Percentiles rank a stretch among this genome's conserved stretches.
phyloP scores from a whole-genome alignment of 805 yeast genomes.

The Saccharomycopsis malanga region DNA sequence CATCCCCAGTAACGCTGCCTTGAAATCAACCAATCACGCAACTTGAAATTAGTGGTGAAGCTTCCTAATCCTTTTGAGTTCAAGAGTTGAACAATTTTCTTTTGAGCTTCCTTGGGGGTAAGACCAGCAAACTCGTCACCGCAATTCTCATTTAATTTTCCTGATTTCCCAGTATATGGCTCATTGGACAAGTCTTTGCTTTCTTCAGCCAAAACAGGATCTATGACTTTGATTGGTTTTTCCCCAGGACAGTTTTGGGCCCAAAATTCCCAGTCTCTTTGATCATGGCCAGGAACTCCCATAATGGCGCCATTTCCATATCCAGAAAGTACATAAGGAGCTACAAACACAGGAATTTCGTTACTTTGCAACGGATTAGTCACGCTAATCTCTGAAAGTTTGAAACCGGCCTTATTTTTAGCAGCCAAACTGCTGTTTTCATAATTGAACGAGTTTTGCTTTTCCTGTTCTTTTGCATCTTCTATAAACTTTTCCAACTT shows the following conservation, averaged over 20 bases:
- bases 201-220: conserved; percentile 29
- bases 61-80: conserved; percentile 36
- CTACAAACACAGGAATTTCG: conserved; percentile 67
- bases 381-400: conserved; percentile 38
- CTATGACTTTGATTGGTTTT: conserved; percentile 40
- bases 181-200: conserved; percentile 14
- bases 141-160: conserved; percentile 35
- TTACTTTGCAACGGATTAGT: conserved; percentile 50
- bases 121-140: conserved; percentile 45
- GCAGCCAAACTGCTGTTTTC: neutral
- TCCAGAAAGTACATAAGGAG: conserved; percentile 79
- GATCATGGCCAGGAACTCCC: conserved; percentile 97
- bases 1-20: conserved; percentile 98
- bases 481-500: conserved; percentile 42
- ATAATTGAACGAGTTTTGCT: conserved; percentile 8
- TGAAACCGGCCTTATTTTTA: conserved; percentile 49
- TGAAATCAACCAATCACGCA: conserved; percentile 92
- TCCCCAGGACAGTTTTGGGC: conserved; percentile 42
- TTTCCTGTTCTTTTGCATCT: conserved; percentile 27
- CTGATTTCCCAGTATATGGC: conserved; percentile 37
- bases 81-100: conserved; percentile 39
- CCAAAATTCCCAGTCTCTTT: conserved; percentile 83
- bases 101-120: conserved; percentile 43
- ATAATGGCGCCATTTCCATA: conserved; percentile 94
- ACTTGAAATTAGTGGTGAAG: conserved; percentile 45